These are phyloP conservation scores for Sungouiozyma ichnusensis DNA, from an alignment of 805 yeast species.

Conservation along the genomic window DNA sequence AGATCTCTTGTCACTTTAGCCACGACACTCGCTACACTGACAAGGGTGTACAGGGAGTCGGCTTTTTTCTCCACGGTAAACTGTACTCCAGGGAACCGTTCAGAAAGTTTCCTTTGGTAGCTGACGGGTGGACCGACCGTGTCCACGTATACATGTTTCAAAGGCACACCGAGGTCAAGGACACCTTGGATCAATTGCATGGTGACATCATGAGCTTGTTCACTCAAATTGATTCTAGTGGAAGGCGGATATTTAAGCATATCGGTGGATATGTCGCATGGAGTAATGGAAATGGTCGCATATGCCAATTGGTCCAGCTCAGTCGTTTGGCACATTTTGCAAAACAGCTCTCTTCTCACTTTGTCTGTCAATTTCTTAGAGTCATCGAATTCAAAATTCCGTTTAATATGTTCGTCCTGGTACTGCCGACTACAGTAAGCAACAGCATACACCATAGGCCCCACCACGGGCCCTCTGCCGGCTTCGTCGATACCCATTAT, in stretches of 20 bases:
- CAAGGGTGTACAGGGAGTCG: slow-evolving; percentile 84
- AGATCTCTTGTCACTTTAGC: slow-evolving; percentile 94
- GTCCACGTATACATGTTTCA: slow-evolving; percentile 75
- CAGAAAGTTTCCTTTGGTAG: slow-evolving; percentile 66
- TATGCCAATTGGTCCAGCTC: slow-evolving; percentile 63
- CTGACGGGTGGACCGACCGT: slow-evolving; percentile 93
- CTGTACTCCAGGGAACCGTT: slow-evolving; percentile 55
- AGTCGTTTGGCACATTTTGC: slow-evolving; percentile 41
- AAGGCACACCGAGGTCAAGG: slow-evolving; percentile 46
- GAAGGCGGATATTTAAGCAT: slow-evolving; percentile 62
- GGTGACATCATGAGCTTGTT: slow-evolving; percentile 94
- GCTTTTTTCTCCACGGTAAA: slow-evolving; percentile 91
- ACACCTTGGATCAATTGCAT: slow-evolving; percentile 64
- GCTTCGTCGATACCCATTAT: slow-evolving; percentile 94
- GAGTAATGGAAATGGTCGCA: slow-evolving; percentile 76
- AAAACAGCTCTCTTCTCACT: slow-evolving; percentile 52
- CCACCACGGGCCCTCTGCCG: slow-evolving; percentile 95
- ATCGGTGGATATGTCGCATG: slow-evolving; percentile 77
- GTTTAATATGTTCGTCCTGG: slow-evolving; percentile 35
- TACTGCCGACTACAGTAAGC: slow-evolving; percentile 60
- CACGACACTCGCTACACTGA: slow-evolving; percentile 87
- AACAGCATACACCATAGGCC: slow-evolving; percentile 95
- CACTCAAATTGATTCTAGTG: slow-evolving; percentile 59
- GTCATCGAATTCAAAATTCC: slow-evolving; percentile 77
- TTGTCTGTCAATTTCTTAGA: slow-evolving; percentile 77